These are phyloP conservation scores for Boletales sp. DNA, from an alignment of 768 basidiomycete species.

Conservation along the genomic window DNA sequence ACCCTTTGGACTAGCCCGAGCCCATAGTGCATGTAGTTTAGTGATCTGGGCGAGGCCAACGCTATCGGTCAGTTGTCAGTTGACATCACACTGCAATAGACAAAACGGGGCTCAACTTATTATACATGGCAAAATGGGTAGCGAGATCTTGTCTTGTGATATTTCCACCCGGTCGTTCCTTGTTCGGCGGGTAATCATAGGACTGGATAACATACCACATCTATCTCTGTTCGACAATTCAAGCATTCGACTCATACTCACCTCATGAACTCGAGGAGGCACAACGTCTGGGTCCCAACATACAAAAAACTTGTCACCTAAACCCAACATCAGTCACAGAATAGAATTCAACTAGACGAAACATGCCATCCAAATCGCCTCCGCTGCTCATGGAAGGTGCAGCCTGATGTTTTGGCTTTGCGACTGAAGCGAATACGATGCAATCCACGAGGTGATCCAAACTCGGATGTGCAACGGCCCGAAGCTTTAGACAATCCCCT, in stretches of 20 bases:
- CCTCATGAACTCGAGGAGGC: constrained; percentile 52
- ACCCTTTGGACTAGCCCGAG: constrained; percentile 48
- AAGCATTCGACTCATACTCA: constrained; percentile 16
- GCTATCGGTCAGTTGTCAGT: constrained; percentile 29
- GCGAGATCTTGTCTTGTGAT: constrained; percentile 58
- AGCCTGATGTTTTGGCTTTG: constrained; percentile 52
- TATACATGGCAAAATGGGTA: constrained; percentile 62
- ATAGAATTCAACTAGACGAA: not conserved
- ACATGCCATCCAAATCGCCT: constrained; percentile 56
- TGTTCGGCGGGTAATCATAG: constrained; percentile 65
- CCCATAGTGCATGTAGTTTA: constrained; percentile 59
- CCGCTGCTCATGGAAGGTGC: constrained; percentile 72
- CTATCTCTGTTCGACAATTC: not conserved
- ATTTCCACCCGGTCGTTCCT: constrained; percentile 44
- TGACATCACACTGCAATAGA: not conserved
- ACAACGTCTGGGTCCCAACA: constrained; percentile 67
- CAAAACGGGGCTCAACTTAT: constrained; percentile 40
- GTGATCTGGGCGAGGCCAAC: constrained; percentile 55
- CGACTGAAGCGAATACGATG: constrained; percentile 61
- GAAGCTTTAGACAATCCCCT: constrained; percentile 65
- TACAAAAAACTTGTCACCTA: constrained; percentile 65
- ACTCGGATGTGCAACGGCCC: constrained; percentile 49
- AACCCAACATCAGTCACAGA: not conserved
- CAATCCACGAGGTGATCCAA: constrained; percentile 62
- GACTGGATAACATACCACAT: constrained; percentile 36